phyloP scores from a whole-genome alignment of 768 basidiomycete species.

The Steccherinum ochraceum region DNA sequence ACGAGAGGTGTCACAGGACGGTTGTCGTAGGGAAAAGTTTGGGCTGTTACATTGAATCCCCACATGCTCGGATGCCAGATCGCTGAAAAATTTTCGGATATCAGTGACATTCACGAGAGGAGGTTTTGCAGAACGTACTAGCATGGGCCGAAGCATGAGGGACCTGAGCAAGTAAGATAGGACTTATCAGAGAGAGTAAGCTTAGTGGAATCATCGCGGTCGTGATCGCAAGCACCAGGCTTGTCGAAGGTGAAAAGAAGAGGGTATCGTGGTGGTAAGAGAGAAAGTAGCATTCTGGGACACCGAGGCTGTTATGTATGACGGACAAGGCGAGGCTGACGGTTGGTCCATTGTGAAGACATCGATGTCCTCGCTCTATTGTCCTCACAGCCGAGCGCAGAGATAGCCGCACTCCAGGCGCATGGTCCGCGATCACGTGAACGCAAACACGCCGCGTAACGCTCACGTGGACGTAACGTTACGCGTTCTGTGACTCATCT shows the following conservation, averaged over 20 bases:
- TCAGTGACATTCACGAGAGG: too few relatives aligned
- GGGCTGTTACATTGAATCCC: constrained; percentile 57
- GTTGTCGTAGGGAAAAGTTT: constrained; percentile 55
- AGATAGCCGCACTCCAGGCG: too few relatives aligned
- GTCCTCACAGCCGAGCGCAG: too few relatives aligned
- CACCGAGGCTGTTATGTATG: neutral
- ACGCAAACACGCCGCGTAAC: too few relatives aligned
- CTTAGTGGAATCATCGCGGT: neutral
- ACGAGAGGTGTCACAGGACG: constrained; percentile 44
- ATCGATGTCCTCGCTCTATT: neutral
- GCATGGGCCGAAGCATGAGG: neutral
- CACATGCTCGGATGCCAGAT: constrained; percentile 55
- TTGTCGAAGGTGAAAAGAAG: neutral
- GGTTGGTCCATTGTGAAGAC: neutral
- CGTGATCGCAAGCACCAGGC: neutral
- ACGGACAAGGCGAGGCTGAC: neutral
- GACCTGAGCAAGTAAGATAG: neutral
- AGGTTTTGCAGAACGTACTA: neutral
- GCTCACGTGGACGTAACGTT: too few relatives aligned
- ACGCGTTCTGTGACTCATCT: too few relatives aligned
- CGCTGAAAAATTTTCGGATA: constrained; percentile 23
- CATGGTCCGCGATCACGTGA: too few relatives aligned
- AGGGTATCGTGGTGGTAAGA: neutral
- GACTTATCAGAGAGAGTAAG: neutral
- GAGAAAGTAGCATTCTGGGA: neutral